Evolutionary conservation across 176 grass and related monocot genomes (phyloP), one percentile per base, ranked within the genome.

Genomic region (Dendrocalamus sinicus): DNA sequence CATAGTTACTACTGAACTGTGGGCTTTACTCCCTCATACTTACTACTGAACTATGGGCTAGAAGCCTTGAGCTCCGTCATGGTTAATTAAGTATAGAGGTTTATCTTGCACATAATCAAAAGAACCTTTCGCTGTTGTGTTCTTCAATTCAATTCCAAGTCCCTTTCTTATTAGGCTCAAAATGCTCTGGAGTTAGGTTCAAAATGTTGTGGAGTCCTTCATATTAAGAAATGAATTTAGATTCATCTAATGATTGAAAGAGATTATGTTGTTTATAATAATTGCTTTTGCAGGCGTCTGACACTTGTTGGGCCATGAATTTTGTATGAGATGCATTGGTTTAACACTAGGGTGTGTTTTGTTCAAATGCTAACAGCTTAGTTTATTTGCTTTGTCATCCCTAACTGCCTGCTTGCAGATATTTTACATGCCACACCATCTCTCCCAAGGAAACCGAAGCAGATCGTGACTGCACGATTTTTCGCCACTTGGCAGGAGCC

Each of bases 401-500:
- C 47, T 32, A 72, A 57, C 59, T n/a, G 6, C 17, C 62, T 69
- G 48, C 52, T 75, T 50, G 50, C 40, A 14, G 37, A 75, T 67
- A 68, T 81, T 75, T 59, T 81, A 81, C 64, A 37, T 15, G 50
- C 8, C 41, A 32, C 37, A 19, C 22, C 78, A 48, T 81, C 78
- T 58, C 54, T 37, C 19, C 78, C 48, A 20, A 76, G 71, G 78
- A 19, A 69, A 66, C 4, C 22, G 1, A 75, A 53, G 40, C 70
- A 52, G 70, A 50, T 79, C 81, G 66, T 81, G 88, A 53, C 15
- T 53, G 63, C 88, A 81, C 41, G 77, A 85, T 44, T 9, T 19
- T 32, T 41, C 1, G 77, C 83, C 88, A 89, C 53, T 76, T 89
- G 88, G 88, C 70, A 19, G 52, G 17, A 1, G 43, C 9, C 46